Evolutionary conservation across 2,329 filamentous ascomycete genomes (phyloP), one percentile per base, ranked within the genome.

Genomic region (Thielaviopsis euricoi): DNA sequence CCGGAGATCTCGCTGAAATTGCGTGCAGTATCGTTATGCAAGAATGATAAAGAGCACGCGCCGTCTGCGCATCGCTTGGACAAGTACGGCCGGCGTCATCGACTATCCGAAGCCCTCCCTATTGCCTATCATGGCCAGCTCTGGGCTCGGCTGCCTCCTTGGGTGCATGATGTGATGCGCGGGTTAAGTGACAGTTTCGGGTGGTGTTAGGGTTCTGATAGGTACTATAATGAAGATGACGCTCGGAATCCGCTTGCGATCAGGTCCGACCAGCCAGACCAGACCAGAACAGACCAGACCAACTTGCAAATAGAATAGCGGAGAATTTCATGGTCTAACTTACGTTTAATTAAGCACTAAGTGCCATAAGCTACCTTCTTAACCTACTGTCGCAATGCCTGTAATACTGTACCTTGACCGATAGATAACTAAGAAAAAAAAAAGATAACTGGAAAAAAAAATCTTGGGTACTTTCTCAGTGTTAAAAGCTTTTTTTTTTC

Each of bases 291-390:
- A n/a, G n/a, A n/a, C n/a, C n/a, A n/a, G n/a, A n/a, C n/a, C n/a
- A 23, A 22, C 46, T 52, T 52, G 19, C 21, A 52, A 49, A 57
- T 57, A 43, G 49, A 57, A 57, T 26, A 57, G 37, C 49, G 15
- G 55, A 52, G 55, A 57, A 57, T 57, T 23, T 52, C 49, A 33
- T 57, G 33, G 55, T 52, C 40, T 52, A 23, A 33, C n/a, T 10
- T 49, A 25, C 21, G 19, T 57, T 43, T 43, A n/a, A n/a, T 43
- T 43, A 43, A 43, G 37, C 6, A 43, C 15, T 43, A 43, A 33
- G 29, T 10, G 5, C 29, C 12, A 10, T 43, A 43, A 43, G 37
- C 17, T 43, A 43, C 37, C 17, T 43, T 43, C 17, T 43, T 43
- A n/a, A n/a, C 37, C 37, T 43, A 15, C 7, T 43, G 37, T 43